These are phyloP conservation scores for Lentinula novae-zelandiae DNA, from an alignment of 1,284 basidiomycete genomes.

Conservation along the genomic window DNA sequence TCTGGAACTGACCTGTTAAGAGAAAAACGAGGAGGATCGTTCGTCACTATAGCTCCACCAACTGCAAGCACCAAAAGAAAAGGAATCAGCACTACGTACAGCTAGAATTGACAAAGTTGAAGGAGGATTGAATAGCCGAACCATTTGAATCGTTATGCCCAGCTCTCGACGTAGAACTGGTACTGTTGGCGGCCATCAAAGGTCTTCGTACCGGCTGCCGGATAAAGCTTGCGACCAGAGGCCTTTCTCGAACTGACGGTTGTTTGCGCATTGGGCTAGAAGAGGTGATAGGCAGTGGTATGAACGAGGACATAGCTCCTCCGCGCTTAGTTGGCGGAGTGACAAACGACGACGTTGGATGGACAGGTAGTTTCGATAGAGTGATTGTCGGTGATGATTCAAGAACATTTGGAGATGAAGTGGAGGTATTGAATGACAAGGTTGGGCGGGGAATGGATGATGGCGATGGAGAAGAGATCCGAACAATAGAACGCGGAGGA, in stretches of 20 bases:
- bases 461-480: conserved; percentile 28
- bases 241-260: conserved; percentile 22
- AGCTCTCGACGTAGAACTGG: conserved; percentile 13
- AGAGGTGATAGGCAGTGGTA: conserved; percentile 43
- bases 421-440: conserved; percentile 22
- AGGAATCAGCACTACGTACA: conserved; percentile 54
- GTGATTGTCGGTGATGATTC: conserved; percentile 14
- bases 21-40: conserved; percentile 27
- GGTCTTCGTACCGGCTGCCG: conserved; percentile 46
- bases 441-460: conserved; percentile 51
- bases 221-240: conserved; percentile 41
- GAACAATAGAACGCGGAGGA: conserved; percentile 22
- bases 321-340: conserved; percentile 48
- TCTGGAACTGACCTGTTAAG: conserved; percentile 12
- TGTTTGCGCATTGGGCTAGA: conserved; percentile 32
- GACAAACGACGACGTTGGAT: conserved; percentile 27
- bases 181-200: conserved; percentile 14
- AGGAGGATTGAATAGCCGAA: conserved; percentile 44
- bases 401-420: conserved; percentile 20
- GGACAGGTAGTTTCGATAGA: conserved; percentile 16
- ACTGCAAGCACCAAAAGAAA: conserved; percentile 28
- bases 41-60: conserved; percentile 27
- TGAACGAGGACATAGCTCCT: conserved; percentile 42
- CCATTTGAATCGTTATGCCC: conserved; percentile 39
- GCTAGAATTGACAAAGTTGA: conserved; percentile 24